phyloP scores from a whole-genome alignment of 2,329 filamentous ascomycete genomes.

The Zarea fungicola region DNA sequence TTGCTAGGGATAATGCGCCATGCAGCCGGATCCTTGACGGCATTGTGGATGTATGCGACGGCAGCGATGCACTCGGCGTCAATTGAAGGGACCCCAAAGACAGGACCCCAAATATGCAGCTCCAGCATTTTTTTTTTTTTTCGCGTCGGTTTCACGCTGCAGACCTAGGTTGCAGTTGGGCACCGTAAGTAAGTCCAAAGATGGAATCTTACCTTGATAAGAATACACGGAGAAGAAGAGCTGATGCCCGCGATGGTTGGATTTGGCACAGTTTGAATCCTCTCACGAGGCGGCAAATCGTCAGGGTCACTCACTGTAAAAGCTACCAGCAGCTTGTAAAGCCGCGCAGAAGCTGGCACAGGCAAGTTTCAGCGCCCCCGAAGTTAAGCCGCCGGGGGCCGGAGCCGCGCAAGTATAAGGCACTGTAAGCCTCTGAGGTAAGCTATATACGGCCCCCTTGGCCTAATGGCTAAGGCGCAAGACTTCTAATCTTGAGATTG shows the following conservation, averaged over 20 bases:
- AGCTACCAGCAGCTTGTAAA: too few relatives aligned
- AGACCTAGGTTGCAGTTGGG: neutral
- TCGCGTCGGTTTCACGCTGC: neutral
- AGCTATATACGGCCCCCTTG: neutral
- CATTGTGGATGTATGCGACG: slow-evolving; percentile 68
- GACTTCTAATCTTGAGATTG: neutral
- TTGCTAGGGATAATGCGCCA: slow-evolving; percentile 72
- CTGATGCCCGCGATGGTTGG: too few relatives aligned
- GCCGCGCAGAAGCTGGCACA: too few relatives aligned
- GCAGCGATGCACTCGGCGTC: slow-evolving; percentile 85
- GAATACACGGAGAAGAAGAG: too few relatives aligned
- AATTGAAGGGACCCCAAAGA: slow-evolving; percentile 83
- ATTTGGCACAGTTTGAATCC: too few relatives aligned
- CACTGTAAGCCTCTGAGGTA: too few relatives aligned
- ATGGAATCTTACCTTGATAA: neutral
- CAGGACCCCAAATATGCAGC: slow-evolving; percentile 86
- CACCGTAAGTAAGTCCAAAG: neutral
- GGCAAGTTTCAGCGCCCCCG: too few relatives aligned
- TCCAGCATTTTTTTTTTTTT: slow-evolving; percentile 44
- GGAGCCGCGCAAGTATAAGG: too few relatives aligned
- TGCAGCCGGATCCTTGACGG: slow-evolving; percentile 45
- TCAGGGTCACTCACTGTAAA: too few relatives aligned
- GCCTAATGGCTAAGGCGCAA: neutral
- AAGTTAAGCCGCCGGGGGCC: too few relatives aligned
- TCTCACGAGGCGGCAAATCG: too few relatives aligned